Evolutionary conservation across 495 filamentous ascomycete genomes (phyloP), one percentile per base, ranked within the genome.

Genomic region (Patellaria atrata): DNA sequence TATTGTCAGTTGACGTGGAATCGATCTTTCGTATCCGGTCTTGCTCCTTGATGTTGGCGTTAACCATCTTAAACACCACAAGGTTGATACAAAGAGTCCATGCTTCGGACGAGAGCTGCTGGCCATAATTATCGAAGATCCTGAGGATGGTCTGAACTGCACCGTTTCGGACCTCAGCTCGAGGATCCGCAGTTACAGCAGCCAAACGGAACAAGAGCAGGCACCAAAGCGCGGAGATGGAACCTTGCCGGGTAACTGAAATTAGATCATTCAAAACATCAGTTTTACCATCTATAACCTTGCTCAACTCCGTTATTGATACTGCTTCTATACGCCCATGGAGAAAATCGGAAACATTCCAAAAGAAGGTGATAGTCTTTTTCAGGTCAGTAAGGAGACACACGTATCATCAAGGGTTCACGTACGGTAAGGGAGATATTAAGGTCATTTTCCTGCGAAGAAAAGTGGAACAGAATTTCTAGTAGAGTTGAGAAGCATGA

Each of bases 371-470:
- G 8, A 89, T 78, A 1, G 83, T 86, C 70, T 78, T 22, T 10
- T 35, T 30, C 6, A 11, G 14, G 18, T 41, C 22, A 37, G 21
- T 7, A 11, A 17, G 5, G 1, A 25, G 17, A 31, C 3, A 16
- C 11, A 32, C 16, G 7, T 16, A 26, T 29, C 13, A 0, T 27
- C 3, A 16, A 14, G 10, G 18, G 12, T 21, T 5, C 0, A 47
- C 68, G 54, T 59, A 78, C 77, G 11, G 91, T 94, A 11, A 97
- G 62, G 0, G 86, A 91, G 37, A 94, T 91, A 45, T 97, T 97
- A 35, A 97, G 70, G 55, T 96, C 89, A 44, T 92, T 79, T 23
- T 73, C 66, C 52, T 96, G 87, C 2, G 73, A 71, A 34, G 77
- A 80, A 58, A 96, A 97, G 38, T 75, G 74, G 44, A 81, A 80